Conservation (phyloP, 805 yeast species). For the Kazachstania psychrophila region DNA sequence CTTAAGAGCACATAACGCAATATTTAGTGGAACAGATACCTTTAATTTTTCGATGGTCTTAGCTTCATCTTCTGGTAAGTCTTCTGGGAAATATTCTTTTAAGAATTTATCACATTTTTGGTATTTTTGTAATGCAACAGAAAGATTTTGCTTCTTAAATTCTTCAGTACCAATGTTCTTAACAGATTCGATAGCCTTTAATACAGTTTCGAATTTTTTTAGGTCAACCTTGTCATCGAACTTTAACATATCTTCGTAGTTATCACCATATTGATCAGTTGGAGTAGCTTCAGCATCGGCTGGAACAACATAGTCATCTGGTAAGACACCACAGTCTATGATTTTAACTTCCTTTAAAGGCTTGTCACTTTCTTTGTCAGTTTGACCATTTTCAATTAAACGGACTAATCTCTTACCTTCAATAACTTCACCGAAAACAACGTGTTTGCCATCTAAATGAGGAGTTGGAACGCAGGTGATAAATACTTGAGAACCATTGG, state of each 20-base stretch:
- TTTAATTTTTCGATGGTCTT: constrained; percentile 44
- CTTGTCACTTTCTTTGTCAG: constrained; percentile 51
- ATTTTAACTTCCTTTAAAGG: constrained; percentile 67
- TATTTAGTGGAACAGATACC: constrained; percentile 58
- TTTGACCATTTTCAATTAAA: constrained; percentile 60
- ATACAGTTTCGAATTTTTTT: constrained; percentile 53
- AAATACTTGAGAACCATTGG: constrained; percentile 94
- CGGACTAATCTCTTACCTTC: constrained; percentile 76
- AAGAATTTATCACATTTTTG: constrained; percentile 61
- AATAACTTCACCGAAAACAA: constrained; percentile 86
- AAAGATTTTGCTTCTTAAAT: constrained; percentile 55
- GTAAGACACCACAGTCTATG: constrained; percentile 68
- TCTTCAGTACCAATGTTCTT: constrained; percentile 72
- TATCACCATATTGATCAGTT: constrained; percentile 80
- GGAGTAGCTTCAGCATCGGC: constrained; percentile 35
- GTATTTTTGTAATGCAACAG: constrained; percentile 57
- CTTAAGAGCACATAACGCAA: constrained; percentile 67
- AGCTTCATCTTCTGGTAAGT: constrained; percentile 44
- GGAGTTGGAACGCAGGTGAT: constrained; percentile 90
- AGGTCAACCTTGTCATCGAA: constrained; percentile 63
- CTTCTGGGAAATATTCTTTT: constrained; percentile 56
- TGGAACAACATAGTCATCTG: constrained; percentile 45
- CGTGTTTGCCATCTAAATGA: constrained; percentile 91
- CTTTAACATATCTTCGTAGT: constrained; percentile 62
- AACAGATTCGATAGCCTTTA: constrained; percentile 52